A percentile compares a stretch with the other conserved stretches of the same genome.
phyloP scores from a whole-genome alignment of 306 rosid genomes.

The Pterocarpus macrocarpus region DNA sequence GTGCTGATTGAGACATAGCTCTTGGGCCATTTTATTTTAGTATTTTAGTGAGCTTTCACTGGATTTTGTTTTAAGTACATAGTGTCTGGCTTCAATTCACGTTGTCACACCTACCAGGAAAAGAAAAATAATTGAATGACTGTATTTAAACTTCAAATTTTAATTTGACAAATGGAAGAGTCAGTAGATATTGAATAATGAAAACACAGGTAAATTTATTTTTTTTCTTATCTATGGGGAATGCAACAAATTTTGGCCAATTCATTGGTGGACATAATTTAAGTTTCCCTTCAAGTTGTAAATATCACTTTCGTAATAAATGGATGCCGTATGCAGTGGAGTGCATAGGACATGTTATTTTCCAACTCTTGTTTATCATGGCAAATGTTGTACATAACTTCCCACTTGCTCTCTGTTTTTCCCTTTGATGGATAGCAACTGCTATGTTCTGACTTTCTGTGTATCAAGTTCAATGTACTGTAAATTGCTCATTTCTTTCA shows the following conservation, averaged over 20 bases:
- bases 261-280: slow-evolving; percentile 13
- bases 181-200: background rate
- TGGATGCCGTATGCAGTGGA: background rate
- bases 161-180: background rate
- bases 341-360: background rate
- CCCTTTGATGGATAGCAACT: slow-evolving; percentile 22
- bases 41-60: background rate
- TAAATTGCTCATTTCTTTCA: slow-evolving; percentile 47
- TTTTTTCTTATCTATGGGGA: background rate
- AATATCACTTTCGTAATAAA: background rate
- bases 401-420: slow-evolving; percentile 3
- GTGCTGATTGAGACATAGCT: background rate
- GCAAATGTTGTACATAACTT: slow-evolving; percentile 1
- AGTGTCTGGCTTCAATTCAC: slow-evolving; percentile 7
- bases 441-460: slow-evolving; percentile 10
- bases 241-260: slow-evolving; percentile 25
- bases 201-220: background rate
- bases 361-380: background rate
- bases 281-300: background rate
- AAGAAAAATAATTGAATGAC: background rate
- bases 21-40: background rate
- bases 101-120: background rate
- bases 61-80: slow-evolving; percentile 12
- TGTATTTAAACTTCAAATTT: background rate
- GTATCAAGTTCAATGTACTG: slow-evolving; percentile 20